Percentiles rank a stretch among this genome's conserved stretches.
phyloP scores from a whole-genome alignment of 805 yeast genomes.

The Lachancea kluyveri region DNA sequence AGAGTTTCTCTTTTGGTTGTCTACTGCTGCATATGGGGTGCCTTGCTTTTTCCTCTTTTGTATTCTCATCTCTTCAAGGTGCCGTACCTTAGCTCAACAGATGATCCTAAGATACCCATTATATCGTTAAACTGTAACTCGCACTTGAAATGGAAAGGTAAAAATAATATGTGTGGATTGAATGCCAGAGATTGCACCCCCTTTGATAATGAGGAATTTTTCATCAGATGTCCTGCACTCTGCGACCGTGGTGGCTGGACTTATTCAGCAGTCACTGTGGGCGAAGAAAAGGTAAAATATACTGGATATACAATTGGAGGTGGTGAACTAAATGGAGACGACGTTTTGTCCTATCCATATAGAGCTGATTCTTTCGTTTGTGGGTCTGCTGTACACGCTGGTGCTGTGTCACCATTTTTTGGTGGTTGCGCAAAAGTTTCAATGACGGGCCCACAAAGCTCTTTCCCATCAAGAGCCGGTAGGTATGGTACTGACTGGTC shows the following conservation, averaged over 20 bases:
- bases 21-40: slow-evolving; percentile 45
- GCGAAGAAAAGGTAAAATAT: slow-evolving; percentile 60
- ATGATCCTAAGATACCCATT: slow-evolving; percentile 26
- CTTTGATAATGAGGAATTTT: slow-evolving; percentile 37
- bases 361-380: slow-evolving; percentile 88
- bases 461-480: slow-evolving; percentile 46
- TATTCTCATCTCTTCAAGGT: slow-evolving; percentile 41
- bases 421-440: slow-evolving; percentile 76
- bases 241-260: slow-evolving; percentile 77
- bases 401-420: slow-evolving; percentile 58
- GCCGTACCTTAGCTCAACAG: slow-evolving; percentile 29
- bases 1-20: slow-evolving; percentile 29
- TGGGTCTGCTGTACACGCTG: slow-evolving; percentile 86
- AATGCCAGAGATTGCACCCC: slow-evolving; percentile 57
- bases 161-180: slow-evolving; percentile 69
- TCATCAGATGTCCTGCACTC: slow-evolving; percentile 79
- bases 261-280: slow-evolving; percentile 70
- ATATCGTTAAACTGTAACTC: slow-evolving; percentile 35
- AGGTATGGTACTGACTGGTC: slow-evolving; percentile 43
- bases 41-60: slow-evolving; percentile 33
- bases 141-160: slow-evolving; percentile 56
- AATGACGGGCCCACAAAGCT: slow-evolving; percentile 45
- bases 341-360: slow-evolving; percentile 52
- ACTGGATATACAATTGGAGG: slow-evolving; percentile 76
- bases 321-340: slow-evolving; percentile 34